Base-by-base conservation (phyloP, 108 stramenopile species). In the Fistulifera pelliculosa region DNA sequence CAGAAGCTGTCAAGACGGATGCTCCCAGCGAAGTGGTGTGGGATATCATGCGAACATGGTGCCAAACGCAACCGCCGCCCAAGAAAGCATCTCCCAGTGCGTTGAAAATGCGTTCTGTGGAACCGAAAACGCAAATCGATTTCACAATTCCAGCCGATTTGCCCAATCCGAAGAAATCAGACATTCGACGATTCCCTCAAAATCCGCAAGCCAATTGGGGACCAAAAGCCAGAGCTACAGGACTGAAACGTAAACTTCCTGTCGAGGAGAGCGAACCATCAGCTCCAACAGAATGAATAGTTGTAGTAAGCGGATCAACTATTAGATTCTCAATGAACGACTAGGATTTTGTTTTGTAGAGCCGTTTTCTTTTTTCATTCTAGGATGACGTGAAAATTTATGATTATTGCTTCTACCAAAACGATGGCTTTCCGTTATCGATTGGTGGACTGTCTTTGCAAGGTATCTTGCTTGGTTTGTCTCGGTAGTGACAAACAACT, bases 191-290 rank as follows among this genome's bases (percentile, higher is more conserved):
- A 28, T 95, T 81, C 59, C 81, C 90, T 1, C 25, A 49, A 26
- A 95, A 95, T 73, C 94, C 94, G 41, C 77, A 88, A 65, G 66
- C 77, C 5, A 62, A 95, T 56, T 95, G 94, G 94, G 94, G 94
- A 28, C 94, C 90, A 11, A 90, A 90, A 60, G 61, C 70, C 47
- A 75, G 71, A 18, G 88, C 90, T 0, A 72, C 79, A 1, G 84
- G 86, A 0, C 47, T 66, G 23, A 69, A 73, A 26, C 59, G 71
- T 13, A 65, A 69, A 47, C 31, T 35, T 35, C 8, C 31, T 8
- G 31, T 8, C 8, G 31, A 35, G 8, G 31, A 35, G 31, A 35
- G 8, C 31, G 31, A 35, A 8, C 8, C 8, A 35, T 35, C n/a
- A n/a, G n/a, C 31, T 35, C 31, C 31, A 35, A 3, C 3, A 35